Evolutionary conservation across 306 rosid species (phyloP), one percentile per base, ranked within the genome.

Genomic region (Fragaria iinumae): DNA sequence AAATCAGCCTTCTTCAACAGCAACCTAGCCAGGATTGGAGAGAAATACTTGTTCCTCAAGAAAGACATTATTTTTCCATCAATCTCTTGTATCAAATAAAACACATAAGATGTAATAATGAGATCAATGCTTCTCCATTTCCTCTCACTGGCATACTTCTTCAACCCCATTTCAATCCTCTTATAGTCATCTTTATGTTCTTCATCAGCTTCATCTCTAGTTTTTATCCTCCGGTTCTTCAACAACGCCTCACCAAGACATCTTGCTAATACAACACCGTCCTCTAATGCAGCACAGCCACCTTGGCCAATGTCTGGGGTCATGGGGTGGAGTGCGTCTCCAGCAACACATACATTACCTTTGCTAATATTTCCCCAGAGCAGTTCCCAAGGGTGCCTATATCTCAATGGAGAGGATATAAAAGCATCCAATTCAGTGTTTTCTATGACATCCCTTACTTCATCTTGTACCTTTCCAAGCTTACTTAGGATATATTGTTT

Each of bases 321-420:
- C 93, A 84, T 90, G 5, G 96, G 88, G 63, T 92, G 97, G 53
- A 92, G 74, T 1, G 91, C 92, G 20, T 89, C 97, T n/a, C 96
- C 93, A 0, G 76, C 93, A 18, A 90, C 87, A 81, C 92, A 90
- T 8, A 89, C 93, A 21, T 86, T 89, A 53, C 84, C 88, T 85
- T 89, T 90, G 62, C 82, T 86, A 21, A 89, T 85, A 36, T 82
- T 86, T 64, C 93, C 91, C 65, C 77, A 84, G 9, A 93, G 4
- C 0, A 90, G 76, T 55, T 93, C 93, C 93, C 90, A 87, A 0
- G 91, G 96, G 38, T 34, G 73, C 34, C 92, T 87, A 13, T 80
- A 44, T 44, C 48, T 44, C 13, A 44, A 12, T 59, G 86, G 86
- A 11, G 80, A 73, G 69, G 70, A 47, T 0, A 55, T 11, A 21